phyloP scores from a whole-genome alignment of 805 yeast species.

The Metschnikowia lochheadii region DNA sequence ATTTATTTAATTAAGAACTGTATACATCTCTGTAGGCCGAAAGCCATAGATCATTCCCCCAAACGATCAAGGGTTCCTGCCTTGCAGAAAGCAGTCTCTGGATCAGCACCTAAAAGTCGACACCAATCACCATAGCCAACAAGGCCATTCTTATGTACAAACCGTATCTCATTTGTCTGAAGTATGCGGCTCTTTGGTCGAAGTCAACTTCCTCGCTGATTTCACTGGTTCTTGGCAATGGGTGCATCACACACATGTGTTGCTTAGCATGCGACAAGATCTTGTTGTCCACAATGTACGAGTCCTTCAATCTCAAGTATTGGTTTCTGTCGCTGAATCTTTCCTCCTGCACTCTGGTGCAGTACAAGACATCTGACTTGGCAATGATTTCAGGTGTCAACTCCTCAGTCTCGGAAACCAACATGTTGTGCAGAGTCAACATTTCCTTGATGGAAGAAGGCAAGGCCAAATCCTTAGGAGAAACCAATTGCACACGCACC shows the following conservation, averaged over 20 bases:
- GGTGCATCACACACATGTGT: conserved; percentile 99
- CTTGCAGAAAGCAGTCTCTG: background rate
- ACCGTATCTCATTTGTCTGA: conserved; percentile 99
- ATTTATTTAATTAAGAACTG: background rate
- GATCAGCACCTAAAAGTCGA: conserved; percentile 53
- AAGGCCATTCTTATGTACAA: conserved; percentile 98
- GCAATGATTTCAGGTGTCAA: conserved; percentile 83
- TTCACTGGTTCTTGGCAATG: conserved; percentile 95
- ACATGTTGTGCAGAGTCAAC: conserved; percentile 63
- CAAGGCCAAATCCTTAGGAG: conserved; percentile 83
- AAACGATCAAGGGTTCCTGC: conserved; percentile 8
- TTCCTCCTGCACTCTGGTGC: conserved; percentile 98
- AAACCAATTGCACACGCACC: conserved; percentile 85
- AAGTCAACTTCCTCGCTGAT: conserved; percentile 98
- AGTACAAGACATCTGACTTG: conserved; percentile 90
- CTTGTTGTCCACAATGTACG: conserved; percentile 88
- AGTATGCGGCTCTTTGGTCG: conserved; percentile 98
- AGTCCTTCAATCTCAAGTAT: conserved; percentile 84
- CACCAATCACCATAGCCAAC: conserved; percentile 96
- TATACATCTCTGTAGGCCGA: background rate
- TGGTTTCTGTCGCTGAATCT: conserved; percentile 74
- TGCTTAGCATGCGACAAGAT: conserved; percentile 89
- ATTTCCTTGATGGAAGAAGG: conserved; percentile 72
- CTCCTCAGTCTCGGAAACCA: conserved; percentile 66
- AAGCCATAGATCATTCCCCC: conserved; percentile 16